Evolutionary conservation across 345 rosid genomes (phyloP).

Genomic region (Moricandia arvensis): DNA sequence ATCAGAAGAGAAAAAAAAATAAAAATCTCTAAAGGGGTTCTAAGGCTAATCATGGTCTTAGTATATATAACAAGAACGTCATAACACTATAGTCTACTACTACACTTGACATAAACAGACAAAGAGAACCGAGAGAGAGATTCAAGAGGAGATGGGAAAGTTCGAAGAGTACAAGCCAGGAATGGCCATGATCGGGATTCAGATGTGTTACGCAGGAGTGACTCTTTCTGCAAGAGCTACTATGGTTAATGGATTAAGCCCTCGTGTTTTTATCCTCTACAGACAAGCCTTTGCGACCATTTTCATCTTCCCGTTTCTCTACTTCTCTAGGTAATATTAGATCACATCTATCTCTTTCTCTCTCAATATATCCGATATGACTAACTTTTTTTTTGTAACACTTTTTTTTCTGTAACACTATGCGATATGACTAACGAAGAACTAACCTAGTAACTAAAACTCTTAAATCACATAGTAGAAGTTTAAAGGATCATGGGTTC

Average conservation of each 20-base stretch:
- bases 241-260: slow-evolving; percentile 41
- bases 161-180: slow-evolving; percentile 40
- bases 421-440: background rate
- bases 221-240: slow-evolving; percentile 39
- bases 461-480: background rate
- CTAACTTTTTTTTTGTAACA: too few relatives aligned
- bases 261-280: slow-evolving; percentile 42
- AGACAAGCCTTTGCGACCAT: slow-evolving; percentile 49
- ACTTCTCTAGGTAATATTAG: slow-evolving; percentile 33
- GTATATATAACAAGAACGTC: slow-evolving; percentile 12
- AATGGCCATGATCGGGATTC: slow-evolving; percentile 39
- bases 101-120: slow-evolving; percentile 9
- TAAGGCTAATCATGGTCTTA: too few relatives aligned
- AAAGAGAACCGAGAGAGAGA: slow-evolving; percentile 9
- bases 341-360: background rate
- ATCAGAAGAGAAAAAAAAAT: too few relatives aligned
- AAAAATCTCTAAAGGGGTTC: too few relatives aligned
- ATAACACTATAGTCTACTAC: background rate
- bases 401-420: too few relatives aligned
- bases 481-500: background rate
- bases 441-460: background rate
- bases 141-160: slow-evolving; percentile 28
- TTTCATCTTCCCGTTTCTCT: slow-evolving; percentile 39
- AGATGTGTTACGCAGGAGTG: slow-evolving; percentile 39
- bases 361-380: background rate